Conservation (phyloP, 1,284 basidiomycete genomes). For the Leccinum huronense region DNA sequence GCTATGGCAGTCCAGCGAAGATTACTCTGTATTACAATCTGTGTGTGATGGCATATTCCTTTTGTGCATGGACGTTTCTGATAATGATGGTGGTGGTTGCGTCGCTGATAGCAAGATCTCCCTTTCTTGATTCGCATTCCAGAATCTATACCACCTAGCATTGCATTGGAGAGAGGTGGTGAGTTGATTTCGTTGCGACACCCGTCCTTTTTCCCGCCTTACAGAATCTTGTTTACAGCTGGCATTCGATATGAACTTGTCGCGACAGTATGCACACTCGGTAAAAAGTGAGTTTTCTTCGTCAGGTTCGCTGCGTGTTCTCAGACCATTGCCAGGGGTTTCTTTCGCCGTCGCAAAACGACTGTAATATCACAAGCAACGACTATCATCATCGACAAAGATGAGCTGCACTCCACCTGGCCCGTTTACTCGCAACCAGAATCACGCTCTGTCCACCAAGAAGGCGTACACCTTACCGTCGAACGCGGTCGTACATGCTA, state of each 20-base stretch:
- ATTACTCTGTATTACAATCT: constrained; percentile 65
- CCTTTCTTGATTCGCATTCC: constrained; percentile 84
- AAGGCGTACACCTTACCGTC: constrained; percentile 72
- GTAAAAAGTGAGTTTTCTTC: constrained; percentile 60
- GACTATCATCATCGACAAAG: constrained; percentile 80
- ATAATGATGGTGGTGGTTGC: constrained; percentile 22
- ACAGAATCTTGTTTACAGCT: constrained; percentile 40
- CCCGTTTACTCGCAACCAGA: constrained; percentile 82
- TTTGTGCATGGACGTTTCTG: constrained; percentile 26
- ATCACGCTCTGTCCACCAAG: constrained; percentile 60
- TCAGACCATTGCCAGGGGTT: constrained; percentile 43
- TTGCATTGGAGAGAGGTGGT: constrained; percentile 72
- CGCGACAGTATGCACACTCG: constrained; percentile 77
- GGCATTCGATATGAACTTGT: constrained; percentile 84
- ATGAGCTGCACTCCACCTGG: constrained; percentile 88
- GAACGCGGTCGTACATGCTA: constrained; percentile 74
- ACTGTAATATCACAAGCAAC: constrained; percentile 58
- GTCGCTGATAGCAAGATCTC: constrained; percentile 57
- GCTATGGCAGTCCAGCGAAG: constrained; percentile 69
- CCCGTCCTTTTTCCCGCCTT: neutral
- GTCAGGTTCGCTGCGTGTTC: neutral
- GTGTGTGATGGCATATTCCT: constrained; percentile 43
- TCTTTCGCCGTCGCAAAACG: constrained; percentile 71
- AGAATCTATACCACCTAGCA: constrained; percentile 78
- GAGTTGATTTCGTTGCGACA: constrained; percentile 16